These are phyloP conservation scores for Saitozyma podzolica DNA, from an alignment of 768 basidiomycete species.

Conservation along the genomic window DNA sequence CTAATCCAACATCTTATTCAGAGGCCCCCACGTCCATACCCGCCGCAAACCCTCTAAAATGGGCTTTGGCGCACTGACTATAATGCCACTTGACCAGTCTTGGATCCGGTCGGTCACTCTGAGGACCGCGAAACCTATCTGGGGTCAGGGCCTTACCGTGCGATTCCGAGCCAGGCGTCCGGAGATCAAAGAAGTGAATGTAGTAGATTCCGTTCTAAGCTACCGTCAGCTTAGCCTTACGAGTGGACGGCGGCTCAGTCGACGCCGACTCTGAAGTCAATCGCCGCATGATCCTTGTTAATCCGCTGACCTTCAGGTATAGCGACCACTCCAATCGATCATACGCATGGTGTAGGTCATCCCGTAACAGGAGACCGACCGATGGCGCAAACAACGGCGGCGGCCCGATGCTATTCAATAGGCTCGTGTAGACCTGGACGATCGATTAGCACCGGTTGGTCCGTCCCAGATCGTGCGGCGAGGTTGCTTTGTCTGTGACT, in stretches of 20 bases:
- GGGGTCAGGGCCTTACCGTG: conserved; percentile 9
- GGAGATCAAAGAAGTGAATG: conserved; percentile 11
- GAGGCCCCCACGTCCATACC: no score
- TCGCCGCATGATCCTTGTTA: no score
- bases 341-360: conserved; percentile 15
- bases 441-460: no score
- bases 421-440: no score
- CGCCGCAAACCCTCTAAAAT: conserved; percentile 2
- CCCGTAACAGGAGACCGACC: conserved; percentile 6
- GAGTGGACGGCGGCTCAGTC: no score
- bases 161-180: not conserved
- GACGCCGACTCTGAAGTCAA: no score
- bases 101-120: not conserved
- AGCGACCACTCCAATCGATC: conserved; percentile 8
- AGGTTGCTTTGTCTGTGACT: not conserved
- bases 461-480: no score
- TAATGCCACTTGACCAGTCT: conserved; percentile 7
- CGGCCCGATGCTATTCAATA: not conserved
- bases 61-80: conserved; percentile 12
- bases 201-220: conserved; percentile 7
- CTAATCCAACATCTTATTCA: no score
- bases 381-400: conserved; percentile 5
- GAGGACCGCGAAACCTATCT: not conserved
- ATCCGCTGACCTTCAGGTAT: not conserved
- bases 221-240: no score